Evolutionary conservation across 2,329 filamentous ascomycete genomes (phyloP).

Genomic region (Penicillium sp.): DNA sequence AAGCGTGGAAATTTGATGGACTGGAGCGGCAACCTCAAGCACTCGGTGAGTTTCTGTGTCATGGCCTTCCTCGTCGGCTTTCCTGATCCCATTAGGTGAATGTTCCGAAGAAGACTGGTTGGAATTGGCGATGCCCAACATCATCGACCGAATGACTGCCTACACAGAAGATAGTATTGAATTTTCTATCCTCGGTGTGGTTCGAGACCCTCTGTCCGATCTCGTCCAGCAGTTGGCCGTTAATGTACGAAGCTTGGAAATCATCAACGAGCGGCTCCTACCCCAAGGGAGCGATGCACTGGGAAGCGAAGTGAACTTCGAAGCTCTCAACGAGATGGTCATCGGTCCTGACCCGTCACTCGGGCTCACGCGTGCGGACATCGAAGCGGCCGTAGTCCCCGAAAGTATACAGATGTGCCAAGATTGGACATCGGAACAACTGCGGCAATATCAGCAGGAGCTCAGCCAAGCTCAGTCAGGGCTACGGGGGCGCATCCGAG

Average conservation of each 20-base stretch:
- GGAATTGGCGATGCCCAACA: constrained; percentile 56
- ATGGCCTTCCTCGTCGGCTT: background rate
- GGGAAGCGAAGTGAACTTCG: background rate
- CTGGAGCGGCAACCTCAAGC: constrained; percentile 65
- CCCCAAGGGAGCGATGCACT: background rate
- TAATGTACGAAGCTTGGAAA: constrained; percentile 45
- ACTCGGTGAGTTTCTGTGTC: constrained; percentile 46
- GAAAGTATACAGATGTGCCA: constrained; percentile 22
- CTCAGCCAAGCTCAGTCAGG: constrained; percentile 30
- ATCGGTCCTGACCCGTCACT: constrained; percentile 37
- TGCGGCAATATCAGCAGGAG: constrained; percentile 28
- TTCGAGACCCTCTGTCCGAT: constrained; percentile 57
- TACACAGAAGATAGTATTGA: constrained; percentile 61
- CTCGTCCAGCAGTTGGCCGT: constrained; percentile 42
- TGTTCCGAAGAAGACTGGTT: constrained; percentile 60
- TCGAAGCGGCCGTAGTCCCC: constrained; percentile 33
- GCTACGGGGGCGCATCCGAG: constrained; percentile 35
- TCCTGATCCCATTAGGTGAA: constrained; percentile 25
- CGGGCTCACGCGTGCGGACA: constrained; percentile 27
- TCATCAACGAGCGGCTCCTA: constrained; percentile 31
- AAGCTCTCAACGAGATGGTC: constrained; percentile 21
- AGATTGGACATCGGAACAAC: constrained; percentile 22
- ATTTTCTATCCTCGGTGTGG: constrained; percentile 74
- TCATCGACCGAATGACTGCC: constrained; percentile 62
- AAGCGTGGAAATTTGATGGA: constrained; percentile 86